Percentiles rank a stretch among this genome's conserved stretches.
Conservation (phyloP, 2,329 filamentous ascomycete species). For the Neophaeococcomyces mojaviensis region DNA sequence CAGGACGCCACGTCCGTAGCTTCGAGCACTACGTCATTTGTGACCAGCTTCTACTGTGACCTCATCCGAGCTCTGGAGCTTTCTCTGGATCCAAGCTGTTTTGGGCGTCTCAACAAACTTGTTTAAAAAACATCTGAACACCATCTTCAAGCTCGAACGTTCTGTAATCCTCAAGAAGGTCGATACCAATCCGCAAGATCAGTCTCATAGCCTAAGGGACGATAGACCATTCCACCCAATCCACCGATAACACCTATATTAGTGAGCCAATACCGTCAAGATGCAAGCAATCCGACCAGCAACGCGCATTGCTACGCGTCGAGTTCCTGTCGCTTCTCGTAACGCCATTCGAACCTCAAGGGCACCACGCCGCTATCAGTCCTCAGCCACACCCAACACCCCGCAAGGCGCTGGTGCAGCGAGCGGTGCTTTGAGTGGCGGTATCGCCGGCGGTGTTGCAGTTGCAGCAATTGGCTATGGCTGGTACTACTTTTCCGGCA, state of each 20-base stretch:
- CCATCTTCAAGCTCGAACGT: no score
- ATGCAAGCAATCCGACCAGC: conserved; percentile 5
- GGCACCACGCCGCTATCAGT: conserved; percentile 24
- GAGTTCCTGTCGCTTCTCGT: background rate
- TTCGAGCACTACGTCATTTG: no score
- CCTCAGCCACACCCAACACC: conserved; percentile 23
- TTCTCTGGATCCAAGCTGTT: no score
- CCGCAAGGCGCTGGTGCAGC: conserved; percentile 23
- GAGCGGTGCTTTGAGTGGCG: conserved; percentile 40
- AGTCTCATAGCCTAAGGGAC: no score
- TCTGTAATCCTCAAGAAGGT: no score
- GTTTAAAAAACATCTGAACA: no score
- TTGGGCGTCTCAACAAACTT: no score
- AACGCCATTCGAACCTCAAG: background rate
- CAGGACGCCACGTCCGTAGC: no score
- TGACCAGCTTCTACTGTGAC: conserved; percentile 29
- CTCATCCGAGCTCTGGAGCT: no score
- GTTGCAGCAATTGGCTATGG: conserved; percentile 43
- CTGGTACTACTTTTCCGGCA: conserved; percentile 49
- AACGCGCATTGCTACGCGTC: background rate
- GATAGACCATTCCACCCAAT: no score
- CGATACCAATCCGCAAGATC: no score
- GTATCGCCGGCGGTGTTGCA: conserved; percentile 42
- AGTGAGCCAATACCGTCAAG: background rate
- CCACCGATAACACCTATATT: no score